Conservation (phyloP, 345 rosid species). For the Aegle marmelos region DNA sequence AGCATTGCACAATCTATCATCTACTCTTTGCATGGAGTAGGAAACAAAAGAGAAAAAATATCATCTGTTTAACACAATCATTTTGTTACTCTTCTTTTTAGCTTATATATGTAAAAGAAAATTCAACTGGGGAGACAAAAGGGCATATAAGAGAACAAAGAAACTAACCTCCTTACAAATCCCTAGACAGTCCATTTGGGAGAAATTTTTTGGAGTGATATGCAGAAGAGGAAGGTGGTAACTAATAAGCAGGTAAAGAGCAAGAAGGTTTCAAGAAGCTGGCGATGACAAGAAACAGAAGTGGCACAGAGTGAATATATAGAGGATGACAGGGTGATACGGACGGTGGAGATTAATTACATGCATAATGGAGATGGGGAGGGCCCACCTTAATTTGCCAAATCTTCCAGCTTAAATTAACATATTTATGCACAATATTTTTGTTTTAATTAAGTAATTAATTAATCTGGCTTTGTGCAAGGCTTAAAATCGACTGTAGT, state of each 20-base stretch:
- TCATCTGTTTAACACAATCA: neutral
- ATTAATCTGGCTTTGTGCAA: neutral
- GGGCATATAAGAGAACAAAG: neutral
- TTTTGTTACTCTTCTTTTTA: neutral
- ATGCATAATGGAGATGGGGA: slow-evolving; percentile 7
- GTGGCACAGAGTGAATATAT: slow-evolving; percentile 34
- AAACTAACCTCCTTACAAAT: slow-evolving; percentile 49
- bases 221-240: slow-evolving; percentile 15
- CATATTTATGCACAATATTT: slow-evolving; percentile 2
- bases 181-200: slow-evolving; percentile 53
- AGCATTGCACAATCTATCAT: neutral
- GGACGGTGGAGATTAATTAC: slow-evolving; percentile 57
- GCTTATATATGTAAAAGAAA: neutral
- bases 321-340: slow-evolving; percentile 29
- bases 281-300: slow-evolving; percentile 12
- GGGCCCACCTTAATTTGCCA: slow-evolving; percentile 28
- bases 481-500: neutral
- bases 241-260: neutral
- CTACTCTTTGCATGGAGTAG: neutral
- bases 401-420: neutral
- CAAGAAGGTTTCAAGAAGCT: slow-evolving; percentile 1
- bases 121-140: neutral
- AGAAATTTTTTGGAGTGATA: neutral
- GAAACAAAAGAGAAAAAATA: neutral
- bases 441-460: neutral